Base-by-base conservation (phyloP, 768 basidiomycete genomes). In the Boletales sp. region DNA sequence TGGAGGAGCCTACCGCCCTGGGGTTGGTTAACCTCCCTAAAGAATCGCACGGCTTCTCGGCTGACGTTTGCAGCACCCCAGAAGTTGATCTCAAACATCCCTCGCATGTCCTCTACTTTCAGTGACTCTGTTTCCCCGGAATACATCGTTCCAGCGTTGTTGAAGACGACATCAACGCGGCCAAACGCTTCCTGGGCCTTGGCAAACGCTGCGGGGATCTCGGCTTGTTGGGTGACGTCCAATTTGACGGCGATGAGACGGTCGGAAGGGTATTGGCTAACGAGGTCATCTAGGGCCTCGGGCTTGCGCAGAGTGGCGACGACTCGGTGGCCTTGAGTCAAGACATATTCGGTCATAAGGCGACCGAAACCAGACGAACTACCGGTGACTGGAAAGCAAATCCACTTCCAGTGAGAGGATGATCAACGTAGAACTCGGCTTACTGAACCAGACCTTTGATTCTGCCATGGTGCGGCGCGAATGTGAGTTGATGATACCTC, bases 241-340 rank as follows among this genome's bases (percentile, higher is more conserved):
- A 69, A 44, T 44, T 60, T 60, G 44, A 69, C 41, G 44, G 69
- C 51, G 45, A 69, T 14, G 1, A 60, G 51, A 2, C 30, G 51
- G 0, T 59, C 48, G 12, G 61, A 7, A 4, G 63, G 52, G 46
- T 72, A 71, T 34, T 66, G 37, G 1, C 39, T 25, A 10, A 43
- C 45, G 14, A 69, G 71, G 17, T 67, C 58, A 11, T 56, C 49
- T 36, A 77, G 58, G 13, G 44, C 57, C 14, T 58, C 66, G 2
- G 75, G 74, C 50, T 60, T 71, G 46, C 75, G 74, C 21, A 74
- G 61, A 35, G 77, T 76, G 4, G 78, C 76, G 44, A 76, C 66
- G 19, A 66, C 74, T 31, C 49, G 70, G 32, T 74, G 62, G 5
- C 71, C 75, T 15, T 58, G 58, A 21, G 51, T 32, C 21, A 77